Conservation (phyloP, 495 filamentous ascomycete genomes). For the Penicillium verhagenii region DNA sequence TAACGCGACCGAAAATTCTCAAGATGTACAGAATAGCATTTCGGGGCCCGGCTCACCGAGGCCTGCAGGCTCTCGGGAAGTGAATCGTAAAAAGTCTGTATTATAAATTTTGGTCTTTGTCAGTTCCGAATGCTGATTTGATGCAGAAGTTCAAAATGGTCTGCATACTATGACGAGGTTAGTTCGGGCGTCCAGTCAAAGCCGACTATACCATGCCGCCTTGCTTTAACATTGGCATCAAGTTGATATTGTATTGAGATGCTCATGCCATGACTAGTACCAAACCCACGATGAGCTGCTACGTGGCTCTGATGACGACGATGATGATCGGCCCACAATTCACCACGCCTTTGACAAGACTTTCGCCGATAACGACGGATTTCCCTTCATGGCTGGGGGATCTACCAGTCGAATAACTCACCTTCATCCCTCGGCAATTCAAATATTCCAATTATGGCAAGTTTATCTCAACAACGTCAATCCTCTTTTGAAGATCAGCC, state of each 20-base stretch:
- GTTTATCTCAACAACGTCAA: constrained; percentile 47
- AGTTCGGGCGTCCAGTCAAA: not conserved
- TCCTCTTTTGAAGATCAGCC: constrained; percentile 48
- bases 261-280: constrained; percentile 1
- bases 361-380: constrained; percentile 53
- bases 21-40: not conserved
- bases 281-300: constrained; percentile 20
- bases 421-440: constrained; percentile 19
- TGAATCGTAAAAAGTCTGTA: not conserved
- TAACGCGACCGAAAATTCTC: not conserved
- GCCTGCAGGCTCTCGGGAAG: not conserved
- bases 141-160: constrained; percentile 12
- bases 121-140: not conserved
- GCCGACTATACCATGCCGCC: too few relatives aligned
- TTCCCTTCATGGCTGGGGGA: constrained; percentile 58
- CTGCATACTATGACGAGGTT: constrained; percentile 18
- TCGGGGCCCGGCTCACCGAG: not conserved
- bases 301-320: constrained; percentile 61
- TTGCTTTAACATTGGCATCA: too few relatives aligned
- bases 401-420: constrained; percentile 44
- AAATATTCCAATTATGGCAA: constrained; percentile 44
- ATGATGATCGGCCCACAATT: constrained; percentile 51
- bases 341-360: constrained; percentile 55
- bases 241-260: not conserved
- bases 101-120: not conserved